Conservation (phyloP, 225 moss, liverwort and hornwort genomes). For the Marchantia polymorpha region DNA sequence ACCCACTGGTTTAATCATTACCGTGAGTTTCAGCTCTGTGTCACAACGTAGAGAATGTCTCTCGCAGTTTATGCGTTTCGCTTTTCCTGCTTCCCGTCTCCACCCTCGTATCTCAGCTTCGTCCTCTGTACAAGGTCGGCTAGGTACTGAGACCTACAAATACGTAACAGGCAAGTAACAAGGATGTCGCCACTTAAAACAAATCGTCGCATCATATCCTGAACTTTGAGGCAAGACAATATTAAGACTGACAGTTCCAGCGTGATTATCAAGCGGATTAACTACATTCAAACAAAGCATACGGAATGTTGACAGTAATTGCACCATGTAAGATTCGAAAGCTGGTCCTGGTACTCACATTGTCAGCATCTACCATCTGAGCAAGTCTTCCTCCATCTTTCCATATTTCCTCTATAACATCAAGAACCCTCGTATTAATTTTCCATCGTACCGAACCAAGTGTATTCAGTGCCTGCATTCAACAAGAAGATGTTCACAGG, state of each 20-base stretch:
- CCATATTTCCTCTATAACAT: constrained; percentile 80
- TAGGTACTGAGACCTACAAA: constrained; percentile 61
- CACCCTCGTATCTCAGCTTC: constrained; percentile 45
- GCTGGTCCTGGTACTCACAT: constrained; percentile 49
- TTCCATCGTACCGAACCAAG: constrained; percentile 74
- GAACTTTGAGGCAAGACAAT: too few relatives aligned
- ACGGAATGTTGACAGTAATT: not conserved
- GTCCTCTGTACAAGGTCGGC: constrained; percentile 51
- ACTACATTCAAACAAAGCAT: too few relatives aligned
- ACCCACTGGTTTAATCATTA: constrained; percentile 7
- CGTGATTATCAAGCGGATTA: too few relatives aligned
- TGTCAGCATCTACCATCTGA: constrained; percentile 69
- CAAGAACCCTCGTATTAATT: constrained; percentile 60
- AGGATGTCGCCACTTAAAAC: too few relatives aligned
- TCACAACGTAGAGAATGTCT: constrained; percentile 82
- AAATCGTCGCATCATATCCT: too few relatives aligned
- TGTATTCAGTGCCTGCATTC: constrained; percentile 68
- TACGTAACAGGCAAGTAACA: not conserved
- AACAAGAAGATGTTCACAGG: not conserved
- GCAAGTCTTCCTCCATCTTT: constrained; percentile 71
- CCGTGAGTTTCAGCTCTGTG: constrained; percentile 72
- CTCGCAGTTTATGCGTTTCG: constrained; percentile 69
- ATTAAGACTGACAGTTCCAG: too few relatives aligned
- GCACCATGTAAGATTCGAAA: not conserved
- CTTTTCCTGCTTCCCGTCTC: constrained; percentile 43